These are phyloP conservation scores for Mycocentrospora acerina DNA, from an alignment of 2,329 filamentous ascomycete genomes.

Conservation along the genomic window DNA sequence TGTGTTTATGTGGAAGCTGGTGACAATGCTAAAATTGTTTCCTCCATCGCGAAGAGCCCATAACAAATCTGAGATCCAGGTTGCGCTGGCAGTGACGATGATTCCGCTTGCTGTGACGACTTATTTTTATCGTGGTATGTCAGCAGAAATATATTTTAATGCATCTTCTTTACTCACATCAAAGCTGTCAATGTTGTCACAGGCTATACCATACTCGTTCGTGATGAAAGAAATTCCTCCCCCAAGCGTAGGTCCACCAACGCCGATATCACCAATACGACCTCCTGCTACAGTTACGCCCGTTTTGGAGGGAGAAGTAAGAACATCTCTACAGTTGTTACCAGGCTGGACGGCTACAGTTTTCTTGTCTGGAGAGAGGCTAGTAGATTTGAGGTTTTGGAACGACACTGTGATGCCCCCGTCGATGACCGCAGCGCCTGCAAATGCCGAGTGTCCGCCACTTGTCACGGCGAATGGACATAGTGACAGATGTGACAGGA, in stretches of 20 bases:
- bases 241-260: slow-evolving; percentile 35
- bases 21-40: slow-evolving; percentile 30
- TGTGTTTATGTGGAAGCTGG: slow-evolving; percentile 18
- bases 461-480: slow-evolving; percentile 47
- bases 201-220: slow-evolving; percentile 14
- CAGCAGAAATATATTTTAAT: background rate
- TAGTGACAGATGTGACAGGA: slow-evolving; percentile 14
- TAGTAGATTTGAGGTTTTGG: slow-evolving; percentile 30
- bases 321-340: slow-evolving; percentile 37
- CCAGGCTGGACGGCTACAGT: slow-evolving; percentile 34
- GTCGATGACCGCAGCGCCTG: slow-evolving; percentile 45
- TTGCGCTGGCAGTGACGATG: slow-evolving; percentile 11
- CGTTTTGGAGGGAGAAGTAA: slow-evolving; percentile 13
- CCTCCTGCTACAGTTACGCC: slow-evolving; percentile 29
- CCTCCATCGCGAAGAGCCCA: slow-evolving; percentile 32
- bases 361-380: slow-evolving; percentile 22
- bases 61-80: slow-evolving; percentile 24
- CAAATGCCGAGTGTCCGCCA: slow-evolving; percentile 45
- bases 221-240: slow-evolving; percentile 24
- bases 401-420: slow-evolving; percentile 48
- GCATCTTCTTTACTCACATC: slow-evolving; percentile 30
- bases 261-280: slow-evolving; percentile 31
- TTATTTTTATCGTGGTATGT: background rate
- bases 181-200: slow-evolving; percentile 25
- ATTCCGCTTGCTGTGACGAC: slow-evolving; percentile 40